phyloP scores from a whole-genome alignment of 768 basidiomycete genomes.

The Rhizopogon sp. region DNA sequence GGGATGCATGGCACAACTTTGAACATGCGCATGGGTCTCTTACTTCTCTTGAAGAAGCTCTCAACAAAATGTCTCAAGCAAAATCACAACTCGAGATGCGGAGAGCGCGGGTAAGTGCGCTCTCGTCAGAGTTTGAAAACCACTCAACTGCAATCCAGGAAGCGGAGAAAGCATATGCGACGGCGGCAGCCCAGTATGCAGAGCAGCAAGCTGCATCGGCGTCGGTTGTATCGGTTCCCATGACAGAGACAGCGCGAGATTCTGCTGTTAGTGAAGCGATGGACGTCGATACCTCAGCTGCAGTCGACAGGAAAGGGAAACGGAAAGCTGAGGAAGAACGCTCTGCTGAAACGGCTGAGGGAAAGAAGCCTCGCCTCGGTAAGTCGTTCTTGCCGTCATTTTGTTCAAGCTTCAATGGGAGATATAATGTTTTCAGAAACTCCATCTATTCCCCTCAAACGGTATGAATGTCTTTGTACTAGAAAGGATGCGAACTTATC shows the following conservation, averaged over 20 bases:
- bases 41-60: constrained; percentile 54
- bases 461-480: constrained; percentile 32
- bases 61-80: constrained; percentile 63
- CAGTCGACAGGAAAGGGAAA: constrained; percentile 46
- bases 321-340: constrained; percentile 55
- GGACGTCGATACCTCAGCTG: constrained; percentile 34
- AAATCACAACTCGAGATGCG: constrained; percentile 55
- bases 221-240: constrained; percentile 8
- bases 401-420: not conserved
- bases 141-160: constrained; percentile 35
- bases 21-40: constrained; percentile 80
- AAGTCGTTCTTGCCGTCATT: constrained; percentile 14
- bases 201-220: constrained; percentile 31
- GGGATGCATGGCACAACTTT: constrained; percentile 87
- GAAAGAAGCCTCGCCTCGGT: constrained; percentile 65
- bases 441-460: constrained; percentile 48
- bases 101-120: constrained; percentile 52
- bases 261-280: constrained; percentile 24
- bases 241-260: constrained; percentile 4
- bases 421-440: constrained; percentile 29
- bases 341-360: constrained; percentile 35
- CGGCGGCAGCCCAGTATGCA: constrained; percentile 42
- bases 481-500: not conserved
- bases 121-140: not conserved
- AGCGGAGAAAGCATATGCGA: constrained; percentile 54